phyloP scores from a whole-genome alignment of 805 yeast species.

The Ogataea haglerorum region DNA sequence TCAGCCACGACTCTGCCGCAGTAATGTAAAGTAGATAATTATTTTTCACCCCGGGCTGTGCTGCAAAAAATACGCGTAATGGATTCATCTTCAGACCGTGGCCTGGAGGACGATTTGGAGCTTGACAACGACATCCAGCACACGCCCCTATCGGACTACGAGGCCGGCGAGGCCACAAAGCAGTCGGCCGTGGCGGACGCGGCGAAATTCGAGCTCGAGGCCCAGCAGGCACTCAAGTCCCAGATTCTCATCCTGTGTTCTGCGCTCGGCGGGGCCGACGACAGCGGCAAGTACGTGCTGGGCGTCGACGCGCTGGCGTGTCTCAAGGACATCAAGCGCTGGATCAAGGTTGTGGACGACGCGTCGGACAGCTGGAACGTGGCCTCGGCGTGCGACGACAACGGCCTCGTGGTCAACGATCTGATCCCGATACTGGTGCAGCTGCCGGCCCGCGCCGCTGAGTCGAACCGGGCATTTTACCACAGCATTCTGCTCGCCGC shows the following conservation, averaged over 20 bases:
- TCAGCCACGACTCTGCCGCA: slow-evolving; percentile 10
- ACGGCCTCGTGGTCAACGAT: slow-evolving; percentile 70
- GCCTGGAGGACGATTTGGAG: slow-evolving; percentile 25
- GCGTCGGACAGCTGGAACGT: slow-evolving; percentile 68
- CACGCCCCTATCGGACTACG: slow-evolving; percentile 19
- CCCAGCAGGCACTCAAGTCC: slow-evolving; percentile 49
- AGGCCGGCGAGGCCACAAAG: slow-evolving; percentile 7
- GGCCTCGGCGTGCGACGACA: slow-evolving; percentile 82
- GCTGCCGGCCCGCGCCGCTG: slow-evolving; percentile 43
- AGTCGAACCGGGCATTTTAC: slow-evolving; percentile 36
- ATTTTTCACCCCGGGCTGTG: slow-evolving; percentile 4
- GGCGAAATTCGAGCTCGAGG: slow-evolving; percentile 14
- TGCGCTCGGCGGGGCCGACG: slow-evolving; percentile 89
- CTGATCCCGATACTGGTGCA: slow-evolving; percentile 68
- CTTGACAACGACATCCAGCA: slow-evolving; percentile 8
- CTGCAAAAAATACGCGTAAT: slow-evolving; percentile 6
- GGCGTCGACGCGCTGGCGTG: slow-evolving; percentile 90
- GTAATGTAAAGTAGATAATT: slow-evolving; percentile 1
- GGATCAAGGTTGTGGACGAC: slow-evolving; percentile 86
- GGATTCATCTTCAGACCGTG: slow-evolving; percentile 21
- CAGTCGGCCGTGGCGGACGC: slow-evolving; percentile 4
- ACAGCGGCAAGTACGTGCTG: slow-evolving; percentile 56
- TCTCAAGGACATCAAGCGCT: slow-evolving; percentile 78
- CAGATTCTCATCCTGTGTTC: slow-evolving; percentile 79
- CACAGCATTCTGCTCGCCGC: slow-evolving; percentile 69